phyloP scores from a whole-genome alignment of 192 early-diverging fungal genomes.

The Backusella australiensis region DNA sequence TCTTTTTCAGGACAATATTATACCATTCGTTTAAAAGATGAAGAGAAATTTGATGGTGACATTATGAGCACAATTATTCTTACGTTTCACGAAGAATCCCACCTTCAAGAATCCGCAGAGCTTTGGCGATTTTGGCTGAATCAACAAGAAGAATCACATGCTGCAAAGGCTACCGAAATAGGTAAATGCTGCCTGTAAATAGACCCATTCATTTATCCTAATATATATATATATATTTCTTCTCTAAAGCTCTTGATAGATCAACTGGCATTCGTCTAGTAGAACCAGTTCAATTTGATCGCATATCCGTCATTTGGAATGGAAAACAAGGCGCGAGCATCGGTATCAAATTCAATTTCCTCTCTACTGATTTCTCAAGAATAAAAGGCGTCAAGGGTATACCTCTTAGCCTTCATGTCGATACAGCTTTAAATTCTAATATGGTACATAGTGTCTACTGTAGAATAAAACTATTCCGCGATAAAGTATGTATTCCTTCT shows the following conservation, averaged over 20 bases:
- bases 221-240: background rate
- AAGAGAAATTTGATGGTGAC: conserved; percentile 42
- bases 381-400: conserved; percentile 78
- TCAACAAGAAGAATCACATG: conserved; percentile 58
- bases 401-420: conserved; percentile 53
- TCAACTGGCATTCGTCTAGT: conserved; percentile 21
- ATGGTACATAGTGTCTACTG: conserved; percentile 52
- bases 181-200: conserved; percentile 23
- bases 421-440: conserved; percentile 20
- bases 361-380: conserved; percentile 73
- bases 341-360: conserved; percentile 63
- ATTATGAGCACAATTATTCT: conserved; percentile 58
- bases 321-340: conserved; percentile 59
- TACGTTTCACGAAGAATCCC: conserved; percentile 68
- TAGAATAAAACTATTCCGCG: conserved; percentile 63
- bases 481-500: conserved; percentile 36
- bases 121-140: conserved; percentile 77
- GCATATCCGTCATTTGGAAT: conserved; percentile 68
- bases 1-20: conserved; percentile 53
- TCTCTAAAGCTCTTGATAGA: background rate
- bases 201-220: background rate
- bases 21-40: conserved; percentile 51
- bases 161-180: conserved; percentile 64
- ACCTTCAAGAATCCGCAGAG: conserved; percentile 55
- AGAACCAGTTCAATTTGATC: conserved; percentile 50